Evolutionary conservation across 192 early-diverging fungal genomes (phyloP).

Genomic region (Backusella circina): DNA sequence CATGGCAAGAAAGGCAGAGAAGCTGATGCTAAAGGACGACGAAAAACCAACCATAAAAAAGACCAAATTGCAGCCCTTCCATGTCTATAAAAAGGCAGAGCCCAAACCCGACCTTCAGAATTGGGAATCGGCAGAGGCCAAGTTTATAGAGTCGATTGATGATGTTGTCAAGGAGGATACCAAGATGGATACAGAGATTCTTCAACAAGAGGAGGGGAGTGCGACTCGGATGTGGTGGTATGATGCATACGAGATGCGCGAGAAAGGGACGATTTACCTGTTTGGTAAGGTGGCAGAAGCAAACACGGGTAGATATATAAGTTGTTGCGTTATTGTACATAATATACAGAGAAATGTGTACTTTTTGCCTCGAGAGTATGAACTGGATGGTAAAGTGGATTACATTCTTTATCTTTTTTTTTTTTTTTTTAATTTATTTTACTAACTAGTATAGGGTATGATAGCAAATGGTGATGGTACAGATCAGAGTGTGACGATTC

Average conservation of each 20-base stretch:
- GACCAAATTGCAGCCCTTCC: neutral
- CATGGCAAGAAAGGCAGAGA: neutral
- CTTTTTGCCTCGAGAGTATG: slow-evolving; percentile 73
- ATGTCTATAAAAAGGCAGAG: neutral
- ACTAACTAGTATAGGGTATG: too few species aligned
- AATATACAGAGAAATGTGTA: slow-evolving; percentile 85
- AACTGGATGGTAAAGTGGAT: slow-evolving; percentile 44
- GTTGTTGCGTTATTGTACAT: slow-evolving; percentile 80
- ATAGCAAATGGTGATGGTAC: slow-evolving; percentile 47
- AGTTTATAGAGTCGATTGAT: neutral
- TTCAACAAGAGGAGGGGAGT: slow-evolving; percentile 40
- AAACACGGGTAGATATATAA: slow-evolving; percentile 54
- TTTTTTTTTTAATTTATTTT: neutral
- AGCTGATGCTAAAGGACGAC: neutral
- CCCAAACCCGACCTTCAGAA: neutral
- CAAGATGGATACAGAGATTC: neutral
- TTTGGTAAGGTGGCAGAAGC: slow-evolving; percentile 82
- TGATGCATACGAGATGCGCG: slow-evolving; percentile 77
- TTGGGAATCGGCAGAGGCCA: neutral
- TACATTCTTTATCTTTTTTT: neutral
- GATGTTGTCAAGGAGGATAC: neutral
- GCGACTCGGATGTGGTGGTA: slow-evolving; percentile 83
- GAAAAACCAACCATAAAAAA: neutral
- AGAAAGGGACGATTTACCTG: slow-evolving; percentile 75
- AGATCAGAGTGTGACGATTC: slow-evolving; percentile 53